Evolutionary conservation across 2,329 filamentous ascomycete genomes (phyloP), one percentile per base, ranked within the genome.

Genomic region (Nigrograna mackinnonii): DNA sequence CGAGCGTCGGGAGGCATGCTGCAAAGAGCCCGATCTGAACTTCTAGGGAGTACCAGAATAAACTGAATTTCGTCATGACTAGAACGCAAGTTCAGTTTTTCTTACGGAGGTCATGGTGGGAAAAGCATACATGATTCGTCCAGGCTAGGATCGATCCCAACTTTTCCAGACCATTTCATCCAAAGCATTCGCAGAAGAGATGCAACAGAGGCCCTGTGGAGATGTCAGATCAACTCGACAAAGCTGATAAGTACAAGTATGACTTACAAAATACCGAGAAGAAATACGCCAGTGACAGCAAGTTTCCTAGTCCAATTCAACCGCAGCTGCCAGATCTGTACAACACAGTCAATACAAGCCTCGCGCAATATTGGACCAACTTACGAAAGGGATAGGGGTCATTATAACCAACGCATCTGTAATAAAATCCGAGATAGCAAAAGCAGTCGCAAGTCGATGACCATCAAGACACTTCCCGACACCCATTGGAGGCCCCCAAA

Each of bases 401-500:
- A 46, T 13, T 12, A 41, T 32, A 13, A 42, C 42, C 2, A 46
- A n/a, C 9, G 20, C 4, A 31, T 46, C 43, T 2, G 20, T 35
- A 11, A 42, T 21, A 19, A 46, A 41, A 19, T 42, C 43, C 3
- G 38, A 37, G 13, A 46, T 42, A 1, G 38, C 24, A n/a, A 38
- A 34, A 4, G 20, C 34, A 19, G 41, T 41, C 6, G 26, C 11
- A 4, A 41, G 7, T 28, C 13, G n/a, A 11, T 35, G 20, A 7
- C 34, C 35, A 16, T 46, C 34, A 2, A 42, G 22, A 18, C 43
- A 46, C 20, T 40, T 40, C 16, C 13, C 9, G 11, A 17, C 16
- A 11, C 11, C 3, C 2, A 17, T 9, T 2, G 2, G 16, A 33
- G 11, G 11, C 11, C 16, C 3, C 11, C 11, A 33, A 11, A 9